Evolutionary conservation across 2,329 filamentous ascomycete species (phyloP), one percentile per base, ranked within the genome.

Genomic region (Xylaria multiplex): DNA sequence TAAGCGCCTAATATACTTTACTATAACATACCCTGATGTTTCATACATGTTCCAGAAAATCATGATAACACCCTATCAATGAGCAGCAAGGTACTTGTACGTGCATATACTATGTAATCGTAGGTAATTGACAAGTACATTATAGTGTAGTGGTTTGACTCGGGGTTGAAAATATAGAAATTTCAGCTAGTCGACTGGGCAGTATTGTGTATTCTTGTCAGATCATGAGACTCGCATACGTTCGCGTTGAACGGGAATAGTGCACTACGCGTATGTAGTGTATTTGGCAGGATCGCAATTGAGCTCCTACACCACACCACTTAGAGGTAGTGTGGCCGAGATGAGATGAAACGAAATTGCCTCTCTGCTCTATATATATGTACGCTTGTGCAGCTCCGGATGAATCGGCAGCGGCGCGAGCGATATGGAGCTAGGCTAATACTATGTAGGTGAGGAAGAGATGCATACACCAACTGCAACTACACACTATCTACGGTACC

Each of bases 321-420:
- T 49, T 42, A 3, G 22, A 61, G 27, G 11, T 46, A 42, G 49
- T 42, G 40, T 48, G 40, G 54, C 54, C 48, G 54, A 64, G 48
- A 64, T 53, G 54, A 63, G 54, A 52, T 58, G 35, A 43, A 37
- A 53, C 49, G 22, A 42, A 30, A 50, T 46, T 6, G 37, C 3
- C 13, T 19, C 27, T 6, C 30, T 53, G 16, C 27, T 19, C 42
- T 35, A 32, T 19, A 19, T 19, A 19, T 19, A 19, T 19, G 19
- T 19, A 19, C 19, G 19, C 19, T 19, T 19, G 19, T 19, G 19
- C 32, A 53, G 43, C 32, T 55, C 64, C 64, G 64, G 64, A 64
- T 63, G 37, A 54, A 59, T 63, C 64, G 64, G 64, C 64, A 66
- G 11, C 49, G 49, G 22, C 22, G 13, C 37, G 27, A 27, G 6